Evolutionary conservation across 2,329 filamentous ascomycete genomes (phyloP), one percentile per base, ranked within the genome.

Genomic region (Rutstroemia sp.): DNA sequence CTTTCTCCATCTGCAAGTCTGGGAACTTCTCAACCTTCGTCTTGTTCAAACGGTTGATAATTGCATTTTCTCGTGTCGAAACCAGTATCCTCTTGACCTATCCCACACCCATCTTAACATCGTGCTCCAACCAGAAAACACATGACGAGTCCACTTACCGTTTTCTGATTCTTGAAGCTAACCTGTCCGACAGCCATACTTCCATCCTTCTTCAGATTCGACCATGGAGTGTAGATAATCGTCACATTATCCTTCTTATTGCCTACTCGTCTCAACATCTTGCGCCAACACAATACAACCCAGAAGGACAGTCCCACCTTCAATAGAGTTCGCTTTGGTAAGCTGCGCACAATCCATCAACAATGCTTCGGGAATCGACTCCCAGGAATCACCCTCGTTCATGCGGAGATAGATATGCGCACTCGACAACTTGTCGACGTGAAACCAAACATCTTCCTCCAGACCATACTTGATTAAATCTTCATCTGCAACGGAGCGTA

Each of bases 231-330:
- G 75, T 99, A 99, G 68, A 99, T 95, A 68, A 99, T 73, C 16
- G 91, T 95, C 67, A 99, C 78, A 73, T 97, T 97, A 72, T 97
- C 92, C 73, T 96, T 97, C 74, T 99, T 99, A 77, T 99, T 99
- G 61, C 94, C 88, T 92, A 58, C 5, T 48, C 36, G 36, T 21
- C 21, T 25, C 12, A 7, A n/a, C 23, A 21, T 30, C 19, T n/a
- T 16, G 45, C 9, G 17, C 7, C 8, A 12, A 5, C 42, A 56
- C 6, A 12, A 5, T 34, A 56, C 6, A 9, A 36, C n/a, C 21
- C 2, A 6, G 14, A 8, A 47, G 23, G 16, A 16, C 21, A 14
- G 8, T 27, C 48, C 30, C 38, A 23, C 71, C 94, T 77, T 99
- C 94, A 66, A 99, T 99, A 57, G 91, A 96, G 75, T 99, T 99